Evolutionary conservation across 306 rosid species (phyloP).

Genomic region (Dryas drummondii): DNA sequence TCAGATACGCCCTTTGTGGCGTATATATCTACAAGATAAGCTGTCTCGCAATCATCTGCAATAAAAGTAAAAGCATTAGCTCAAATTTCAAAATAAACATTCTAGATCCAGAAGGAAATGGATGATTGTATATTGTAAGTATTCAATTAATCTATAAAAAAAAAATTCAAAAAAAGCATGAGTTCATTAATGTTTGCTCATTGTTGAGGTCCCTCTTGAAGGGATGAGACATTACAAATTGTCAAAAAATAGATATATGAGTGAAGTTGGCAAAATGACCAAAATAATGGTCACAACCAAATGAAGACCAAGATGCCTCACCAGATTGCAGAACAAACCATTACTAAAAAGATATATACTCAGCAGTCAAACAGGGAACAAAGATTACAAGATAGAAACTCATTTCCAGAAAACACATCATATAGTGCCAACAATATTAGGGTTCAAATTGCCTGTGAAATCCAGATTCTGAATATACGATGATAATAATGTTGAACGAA

Average conservation of each 20-base stretch:
- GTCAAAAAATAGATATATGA: no score
- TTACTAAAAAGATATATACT: not conserved
- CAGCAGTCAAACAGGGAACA: not conserved
- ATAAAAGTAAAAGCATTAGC: slow-evolving; percentile 30
- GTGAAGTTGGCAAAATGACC: no score
- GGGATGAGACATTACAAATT: no score
- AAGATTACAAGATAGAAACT: not conserved
- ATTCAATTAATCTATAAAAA: no score
- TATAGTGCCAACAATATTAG: slow-evolving; percentile 17
- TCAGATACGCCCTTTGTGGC: slow-evolving; percentile 66
- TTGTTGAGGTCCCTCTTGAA: no score
- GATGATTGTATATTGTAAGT: no score
- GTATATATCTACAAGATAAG: slow-evolving; percentile 58
- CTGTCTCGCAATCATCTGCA: slow-evolving; percentile 51
- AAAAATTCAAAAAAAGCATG: no score
- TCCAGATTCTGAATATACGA: slow-evolving; percentile 47
- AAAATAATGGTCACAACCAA: no score
- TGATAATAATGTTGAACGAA: slow-evolving; percentile 52
- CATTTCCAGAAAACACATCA: not conserved
- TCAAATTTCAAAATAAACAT: slow-evolving; percentile 1
- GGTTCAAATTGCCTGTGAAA: slow-evolving; percentile 54
- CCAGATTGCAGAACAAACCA: not conserved
- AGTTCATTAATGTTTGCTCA: no score
- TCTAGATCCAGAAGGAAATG: not conserved
- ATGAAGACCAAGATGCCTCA: no score